A percentile compares a stretch with the other conserved stretches of the same genome.
phyloP scores from a whole-genome alignment of 2,329 filamentous ascomycete genomes.

The Westerdykella sp. region DNA sequence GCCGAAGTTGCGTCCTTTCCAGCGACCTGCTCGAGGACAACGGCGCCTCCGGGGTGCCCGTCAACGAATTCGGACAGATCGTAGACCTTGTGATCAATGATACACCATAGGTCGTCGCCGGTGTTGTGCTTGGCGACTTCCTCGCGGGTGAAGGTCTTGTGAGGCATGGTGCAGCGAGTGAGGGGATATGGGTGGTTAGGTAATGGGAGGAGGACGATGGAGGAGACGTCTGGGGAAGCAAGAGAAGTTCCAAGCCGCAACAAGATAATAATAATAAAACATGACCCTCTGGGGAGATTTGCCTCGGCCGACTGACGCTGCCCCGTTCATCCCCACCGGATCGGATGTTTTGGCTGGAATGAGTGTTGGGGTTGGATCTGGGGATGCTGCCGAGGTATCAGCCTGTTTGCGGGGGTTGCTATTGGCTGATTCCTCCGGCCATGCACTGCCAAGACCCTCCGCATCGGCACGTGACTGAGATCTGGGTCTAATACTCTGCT shows the following conservation, averaged over 20 bases:
- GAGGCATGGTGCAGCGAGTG: constrained; percentile 21
- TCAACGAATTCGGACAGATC: constrained; percentile 80
- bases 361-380: constrained; percentile 1
- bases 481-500: too few species aligned
- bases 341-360: neutral
- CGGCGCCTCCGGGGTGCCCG: constrained; percentile 75
- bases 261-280: constrained; percentile 2
- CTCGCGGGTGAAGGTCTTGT: constrained; percentile 41
- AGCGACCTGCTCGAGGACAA: constrained; percentile 73
- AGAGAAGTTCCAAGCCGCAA: neutral
- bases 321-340: neutral
- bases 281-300: neutral
- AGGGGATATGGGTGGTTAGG: neutral
- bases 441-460: neutral
- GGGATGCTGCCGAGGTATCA: constrained; percentile 5
- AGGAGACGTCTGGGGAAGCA: neutral
- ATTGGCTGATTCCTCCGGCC: constrained; percentile 1
- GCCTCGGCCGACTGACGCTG: neutral
- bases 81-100: constrained; percentile 83
- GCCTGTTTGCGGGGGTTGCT: neutral
- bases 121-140: constrained; percentile 70
- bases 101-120: constrained; percentile 71
- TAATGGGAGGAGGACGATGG: neutral
- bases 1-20: constrained; percentile 74
- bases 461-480: too few species aligned